These are phyloP conservation scores for Geotrichum citri-aurantii DNA, from an alignment of 1,139 yeast species.

Conservation along the genomic window DNA sequence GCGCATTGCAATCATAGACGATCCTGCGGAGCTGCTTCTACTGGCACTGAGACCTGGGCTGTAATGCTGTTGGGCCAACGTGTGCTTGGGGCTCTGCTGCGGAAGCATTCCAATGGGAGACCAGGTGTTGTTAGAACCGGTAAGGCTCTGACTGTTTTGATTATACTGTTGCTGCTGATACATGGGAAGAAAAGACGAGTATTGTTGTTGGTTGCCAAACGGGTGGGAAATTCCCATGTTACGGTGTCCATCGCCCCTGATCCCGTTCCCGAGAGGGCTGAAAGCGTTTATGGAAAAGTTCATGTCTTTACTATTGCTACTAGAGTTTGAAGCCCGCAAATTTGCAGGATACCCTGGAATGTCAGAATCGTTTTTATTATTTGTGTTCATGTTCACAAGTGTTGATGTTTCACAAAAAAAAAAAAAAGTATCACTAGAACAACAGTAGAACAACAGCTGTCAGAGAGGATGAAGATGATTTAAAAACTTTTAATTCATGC, in stretches of 20 bases:
- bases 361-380: not conserved
- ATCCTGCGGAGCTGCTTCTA: slow-evolving; percentile 4
- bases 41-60: not conserved
- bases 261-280: not conserved
- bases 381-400: not conserved
- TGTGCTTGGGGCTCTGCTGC: slow-evolving; percentile 2
- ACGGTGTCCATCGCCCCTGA: slow-evolving; percentile 5
- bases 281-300: not conserved
- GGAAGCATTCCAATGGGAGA: slow-evolving; percentile 1
- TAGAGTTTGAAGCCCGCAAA: not conserved
- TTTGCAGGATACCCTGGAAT: slow-evolving; percentile 1
- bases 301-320: not conserved
- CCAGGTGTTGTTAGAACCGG: slow-evolving; percentile 1
- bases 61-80: slow-evolving; percentile 7
- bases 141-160: not conserved
- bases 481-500: too few species aligned
- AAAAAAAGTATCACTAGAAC: not conserved
- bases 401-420: not conserved
- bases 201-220: not conserved
- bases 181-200: not conserved
- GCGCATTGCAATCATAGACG: not conserved
- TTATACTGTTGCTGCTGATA: slow-evolving; percentile 5
- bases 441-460: not conserved
- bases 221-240: not conserved
- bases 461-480: not conserved